Evolutionary conservation across 192 early-diverging fungal species (phyloP).

Genomic region (Gaertneriomyces sp.): DNA sequence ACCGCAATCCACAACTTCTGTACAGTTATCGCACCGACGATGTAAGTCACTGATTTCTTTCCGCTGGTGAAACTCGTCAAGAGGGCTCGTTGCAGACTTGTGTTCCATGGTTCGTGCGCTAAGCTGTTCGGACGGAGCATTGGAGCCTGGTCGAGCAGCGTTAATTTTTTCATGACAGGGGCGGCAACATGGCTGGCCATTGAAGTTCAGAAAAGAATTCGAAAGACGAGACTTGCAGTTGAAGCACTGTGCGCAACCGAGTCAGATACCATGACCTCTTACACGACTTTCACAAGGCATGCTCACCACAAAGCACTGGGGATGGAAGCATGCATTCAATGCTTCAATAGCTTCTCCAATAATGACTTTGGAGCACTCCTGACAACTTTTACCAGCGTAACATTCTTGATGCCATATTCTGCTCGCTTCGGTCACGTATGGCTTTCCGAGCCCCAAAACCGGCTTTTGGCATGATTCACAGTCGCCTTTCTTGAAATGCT

Average conservation of each 20-base stretch:
- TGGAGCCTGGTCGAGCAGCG: background rate
- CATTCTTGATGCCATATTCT: slow-evolving; percentile 29
- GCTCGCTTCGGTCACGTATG: slow-evolving; percentile 16
- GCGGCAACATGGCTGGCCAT: slow-evolving; percentile 15
- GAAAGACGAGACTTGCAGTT: background rate
- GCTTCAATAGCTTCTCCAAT: slow-evolving; percentile 25
- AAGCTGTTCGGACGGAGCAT: background rate
- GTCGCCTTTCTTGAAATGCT: slow-evolving; percentile 27
- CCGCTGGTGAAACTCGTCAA: background rate
- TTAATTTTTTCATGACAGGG: slow-evolving; percentile 16
- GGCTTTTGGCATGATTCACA: slow-evolving; percentile 28
- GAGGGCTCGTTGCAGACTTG: background rate
- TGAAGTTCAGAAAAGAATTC: slow-evolving; percentile 16
- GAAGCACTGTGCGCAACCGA: slow-evolving; percentile 11
- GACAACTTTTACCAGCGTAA: slow-evolving; percentile 25
- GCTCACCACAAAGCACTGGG: slow-evolving; percentile 20
- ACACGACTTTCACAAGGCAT: background rate
- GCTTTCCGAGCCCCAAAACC: slow-evolving; percentile 21
- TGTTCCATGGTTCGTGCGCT: background rate
- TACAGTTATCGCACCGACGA: slow-evolving; percentile 10
- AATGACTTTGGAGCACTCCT: slow-evolving; percentile 18
- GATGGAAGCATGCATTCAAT: slow-evolving; percentile 16
- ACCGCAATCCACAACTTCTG: slow-evolving; percentile 7
- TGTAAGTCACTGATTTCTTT: background rate
- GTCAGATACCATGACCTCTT: background rate